Evolutionary conservation across 345 rosid species (phyloP), one percentile per base, ranked within the genome.

Genomic region (Gossypioides kirkii): DNA sequence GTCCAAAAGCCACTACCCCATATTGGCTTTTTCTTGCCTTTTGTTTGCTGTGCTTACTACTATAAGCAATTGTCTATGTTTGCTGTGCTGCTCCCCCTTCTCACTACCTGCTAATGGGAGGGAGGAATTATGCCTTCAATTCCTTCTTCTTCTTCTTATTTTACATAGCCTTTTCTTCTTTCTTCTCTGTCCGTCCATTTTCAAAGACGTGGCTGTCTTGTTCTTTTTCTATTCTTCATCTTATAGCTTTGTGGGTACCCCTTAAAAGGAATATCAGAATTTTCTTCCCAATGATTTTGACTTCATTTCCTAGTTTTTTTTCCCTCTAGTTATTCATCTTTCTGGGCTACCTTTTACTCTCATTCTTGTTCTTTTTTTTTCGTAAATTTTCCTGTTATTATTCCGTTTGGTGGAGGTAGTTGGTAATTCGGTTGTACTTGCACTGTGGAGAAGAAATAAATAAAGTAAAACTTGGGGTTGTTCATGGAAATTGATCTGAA

Each of bases 401-500:
- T 71, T 61, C 59, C 63, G 25, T 53, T 32, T n/a, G 67, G 50
- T 61, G 55, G 62, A 42, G 70, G 49, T 22, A 10, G 18, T 71
- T 80, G 83, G 77, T 74, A 53, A 62, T 79, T 74, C 74, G 74
- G 76, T 45, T 63, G 77, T 78, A 61, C 72, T 75, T 67, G 43
- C 20, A 66, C 13, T 3, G 70, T 45, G 70, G 32, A 45, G 22
- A 13, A 25, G 23, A 49, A 10, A 18, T n/a, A 56, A 14, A 58
- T 25, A 41, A 49, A 32, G 6, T 12, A 62, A 9, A 54, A 46
- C 36, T 69, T 63, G 77, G 66, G 26, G 80, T 78, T 77, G 80
- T 74, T 85, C 77, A 91, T 94, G 97, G 97, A 94, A 82, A 87
- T 91, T 88, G 96, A 93, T 89, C 88, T 91, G 90, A 93, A 91